Base-by-base conservation (phyloP, 768 basidiomycete species). In the Suillus americanus region DNA sequence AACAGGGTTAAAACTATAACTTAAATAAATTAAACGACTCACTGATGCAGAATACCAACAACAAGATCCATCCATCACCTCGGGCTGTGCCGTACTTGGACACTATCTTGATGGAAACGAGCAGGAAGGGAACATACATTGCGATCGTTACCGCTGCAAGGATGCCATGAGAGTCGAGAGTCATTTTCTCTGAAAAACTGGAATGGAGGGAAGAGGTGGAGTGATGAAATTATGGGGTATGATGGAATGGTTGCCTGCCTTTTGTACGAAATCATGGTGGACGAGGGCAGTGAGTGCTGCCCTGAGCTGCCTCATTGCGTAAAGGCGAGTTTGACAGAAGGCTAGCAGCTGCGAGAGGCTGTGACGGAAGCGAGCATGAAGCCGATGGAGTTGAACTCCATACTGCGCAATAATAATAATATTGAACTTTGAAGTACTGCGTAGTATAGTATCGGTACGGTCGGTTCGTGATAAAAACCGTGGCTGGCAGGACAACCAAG, bases 51-150 rank as follows among this genome's bases (percentile, higher is more conserved):
- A 91, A 89, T 14, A 88, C 74, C 53, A 84, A 79, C n/a, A 90
- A 79, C 66, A 85, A 84, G n/a, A 90, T 73, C 88, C 88, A 91
- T 64, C 87, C 89, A 37, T 82, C 85, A 72, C 87, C 83, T 50
- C 82, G 79, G 63, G 83, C 74, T 68, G 89, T 80, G 45, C 82
- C 85, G 79, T 90, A 86, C 38, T 81, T 84, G 59, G 80, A 70
- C 56, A 81, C 74, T 55, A 89, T 73, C 48, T 80, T 71, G 56
- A 82, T 37, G 1, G 85, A 79, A 43, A 87, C 61, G 60, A 78
- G 65, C 25, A 83, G 72, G 69, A 90, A 72, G 33, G 88, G 90
- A 35, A 82, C 70, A 73, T 89, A 91, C 65, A 87, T 83, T 16
- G 75, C 84, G 53, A 91, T 78, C 67, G 85, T 79, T 7, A 85